These are phyloP conservation scores for Periconia sp. DNA, from an alignment of 2,329 filamentous ascomycete genomes.

Conservation along the genomic window DNA sequence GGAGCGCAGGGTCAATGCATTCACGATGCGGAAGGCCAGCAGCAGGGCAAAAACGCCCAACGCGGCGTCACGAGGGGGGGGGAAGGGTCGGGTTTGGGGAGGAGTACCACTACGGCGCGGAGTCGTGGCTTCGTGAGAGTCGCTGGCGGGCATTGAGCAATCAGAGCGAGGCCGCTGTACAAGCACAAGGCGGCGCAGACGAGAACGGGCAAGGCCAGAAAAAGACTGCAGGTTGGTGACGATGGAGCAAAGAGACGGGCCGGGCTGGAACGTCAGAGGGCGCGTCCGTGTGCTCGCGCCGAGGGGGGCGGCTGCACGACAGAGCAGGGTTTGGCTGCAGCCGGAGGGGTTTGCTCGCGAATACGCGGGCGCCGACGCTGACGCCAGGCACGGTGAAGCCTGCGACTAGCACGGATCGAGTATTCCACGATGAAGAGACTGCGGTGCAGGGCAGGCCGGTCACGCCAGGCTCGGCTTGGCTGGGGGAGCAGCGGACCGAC, in stretches of 20 bases:
- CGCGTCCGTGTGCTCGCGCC: constrained; percentile 11
- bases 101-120: constrained; percentile 25
- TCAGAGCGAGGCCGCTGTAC: constrained; percentile 23
- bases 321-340: constrained; percentile 26
- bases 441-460: constrained; percentile 4
- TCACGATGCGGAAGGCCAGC: constrained; percentile 76
- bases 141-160: constrained; percentile 39
- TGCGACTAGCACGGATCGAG: constrained; percentile 34
- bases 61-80: constrained; percentile 37
- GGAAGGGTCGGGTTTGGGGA: constrained; percentile 20
- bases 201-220: constrained; percentile 25
- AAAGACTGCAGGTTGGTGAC: constrained; percentile 23
- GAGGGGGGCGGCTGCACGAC: constrained; percentile 28
- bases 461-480: constrained; percentile 1
- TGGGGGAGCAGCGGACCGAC: no score
- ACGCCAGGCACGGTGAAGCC: constrained; percentile 25
- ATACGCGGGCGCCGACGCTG: constrained; percentile 20
- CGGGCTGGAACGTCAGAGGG: constrained; percentile 14
- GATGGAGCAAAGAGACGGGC: constrained; percentile 22
- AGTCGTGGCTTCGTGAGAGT: constrained; percentile 39
- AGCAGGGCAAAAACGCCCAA: constrained; percentile 43
- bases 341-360: constrained; percentile 21
- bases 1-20: constrained; percentile 78
- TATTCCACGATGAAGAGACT: constrained; percentile 39
- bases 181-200: constrained; percentile 26